Base-by-base conservation (phyloP, 306 rosid genomes). In the Canavalia gladiata region DNA sequence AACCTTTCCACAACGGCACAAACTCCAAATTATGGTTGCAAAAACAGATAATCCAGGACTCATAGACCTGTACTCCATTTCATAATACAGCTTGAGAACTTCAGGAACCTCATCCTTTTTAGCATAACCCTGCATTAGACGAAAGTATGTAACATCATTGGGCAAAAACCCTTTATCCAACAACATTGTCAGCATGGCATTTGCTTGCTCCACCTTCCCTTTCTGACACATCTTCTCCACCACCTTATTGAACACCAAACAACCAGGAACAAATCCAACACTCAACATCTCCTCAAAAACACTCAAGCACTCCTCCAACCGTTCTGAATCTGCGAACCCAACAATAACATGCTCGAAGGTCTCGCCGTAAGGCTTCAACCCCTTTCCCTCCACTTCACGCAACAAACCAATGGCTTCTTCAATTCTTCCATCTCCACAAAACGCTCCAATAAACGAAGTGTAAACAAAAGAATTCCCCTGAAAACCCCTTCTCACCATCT, bases 401-500 rank as follows among this genome's bases (percentile, higher is more conserved):
- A 87, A 71, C 84, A 95, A 83, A 59, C 41, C 52, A 68, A 73
- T 28, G 0, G 89, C 95, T 72, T 90, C 93, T 8, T 84, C 95
- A 18, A 95, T 72, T 65, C 69, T 78, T 11, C 95, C 93, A 66
- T 65, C 89, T 71, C 76, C 72, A 31, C 97, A 93, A 65, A 87
- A 77, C n/a, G 83, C 94, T 10, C 88, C 91, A 12, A 90, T 86
- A 64, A 92, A 92, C 72, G 87, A 79, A 0, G 94, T 95, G 68
- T 77, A 77, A 34, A 92, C 84, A 81, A 94, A 92, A 75, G 91
- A 43, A 72, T 92, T 94, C 25, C 83, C 81, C 65, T 50, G 85
- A 75, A 92, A 89, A 34, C 98, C 97, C 86, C 94, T 88, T 8
- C 58, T 77, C 62, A 85, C 78, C 97, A 91, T 92, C 75, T 94